These are phyloP conservation scores for Pilatotrama ljubarskyi DNA, from an alignment of 768 basidiomycete genomes.

Conservation along the genomic window DNA sequence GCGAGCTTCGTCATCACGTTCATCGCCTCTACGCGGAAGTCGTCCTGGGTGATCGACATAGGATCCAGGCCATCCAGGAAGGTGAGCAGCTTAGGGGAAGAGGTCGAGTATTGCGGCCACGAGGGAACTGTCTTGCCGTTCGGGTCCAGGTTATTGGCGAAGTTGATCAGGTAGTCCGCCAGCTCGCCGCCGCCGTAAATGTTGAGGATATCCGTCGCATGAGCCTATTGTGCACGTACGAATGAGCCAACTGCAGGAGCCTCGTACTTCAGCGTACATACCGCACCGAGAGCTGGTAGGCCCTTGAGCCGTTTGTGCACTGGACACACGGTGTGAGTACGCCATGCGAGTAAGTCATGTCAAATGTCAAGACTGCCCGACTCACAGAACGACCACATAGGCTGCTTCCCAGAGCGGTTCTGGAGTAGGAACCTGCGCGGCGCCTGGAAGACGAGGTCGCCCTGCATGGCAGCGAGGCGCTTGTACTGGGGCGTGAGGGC, in stretches of 20 bases:
- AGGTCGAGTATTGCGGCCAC: conserved; percentile 28
- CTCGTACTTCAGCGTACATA: not conserved
- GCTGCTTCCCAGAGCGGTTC: conserved; percentile 37
- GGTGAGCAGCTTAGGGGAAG: conserved; percentile 17
- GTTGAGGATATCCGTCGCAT: conserved; percentile 28
- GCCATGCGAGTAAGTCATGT: too few relatives aligned
- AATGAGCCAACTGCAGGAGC: not conserved
- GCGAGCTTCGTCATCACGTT: conserved; percentile 18
- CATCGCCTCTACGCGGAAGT: conserved; percentile 22
- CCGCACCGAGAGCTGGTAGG: conserved; percentile 11
- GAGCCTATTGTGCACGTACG: conserved; percentile 6
- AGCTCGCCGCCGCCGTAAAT: conserved; percentile 27
- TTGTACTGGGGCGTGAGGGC: conserved; percentile 54
- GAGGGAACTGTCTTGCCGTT: conserved; percentile 24
- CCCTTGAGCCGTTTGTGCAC: conserved; percentile 20
- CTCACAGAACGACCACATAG: conserved; percentile 44
- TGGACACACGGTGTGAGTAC: not conserved
- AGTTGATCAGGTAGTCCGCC: conserved; percentile 32
- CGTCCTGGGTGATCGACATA: conserved; percentile 15
- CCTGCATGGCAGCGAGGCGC: conserved; percentile 49
- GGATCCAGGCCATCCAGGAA: conserved; percentile 21
- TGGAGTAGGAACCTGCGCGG: conserved; percentile 50
- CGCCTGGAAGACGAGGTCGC: conserved; percentile 52
- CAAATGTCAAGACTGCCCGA: conserved; percentile 4
- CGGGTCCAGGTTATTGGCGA: conserved; percentile 32